Percentiles rank a stretch among this genome's conserved stretches.
These are phyloP conservation scores for Arthrobotrys sinensis DNA, from an alignment of 2,329 filamentous ascomycete species.

Conservation along the genomic window DNA sequence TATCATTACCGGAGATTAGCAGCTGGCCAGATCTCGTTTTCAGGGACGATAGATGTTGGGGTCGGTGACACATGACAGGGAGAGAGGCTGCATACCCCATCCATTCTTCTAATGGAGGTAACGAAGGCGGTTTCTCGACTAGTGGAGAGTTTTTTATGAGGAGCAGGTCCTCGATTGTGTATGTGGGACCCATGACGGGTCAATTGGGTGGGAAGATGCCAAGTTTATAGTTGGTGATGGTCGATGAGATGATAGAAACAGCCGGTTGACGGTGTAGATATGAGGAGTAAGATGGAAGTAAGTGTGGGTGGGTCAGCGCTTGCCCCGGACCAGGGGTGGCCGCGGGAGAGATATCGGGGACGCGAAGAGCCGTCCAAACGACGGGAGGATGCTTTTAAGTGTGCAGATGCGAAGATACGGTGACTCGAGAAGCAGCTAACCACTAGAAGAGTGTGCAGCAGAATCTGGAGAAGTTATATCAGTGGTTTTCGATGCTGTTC, in stretches of 20 bases:
- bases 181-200: conserved; percentile 65
- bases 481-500: conserved; percentile 23
- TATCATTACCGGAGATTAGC: conserved; percentile 28
- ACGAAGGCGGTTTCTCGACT: conserved; percentile 71
- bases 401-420: conserved; percentile 1
- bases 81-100: conserved; percentile 69
- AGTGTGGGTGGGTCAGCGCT: conserved; percentile 32
- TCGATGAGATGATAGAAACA: conserved; percentile 1
- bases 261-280: conserved; percentile 15
- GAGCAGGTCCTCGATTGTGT: conserved; percentile 71
- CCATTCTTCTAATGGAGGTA: conserved; percentile 74
- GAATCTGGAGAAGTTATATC: conserved; percentile 11
- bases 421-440: background rate
- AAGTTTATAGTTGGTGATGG: conserved; percentile 15
- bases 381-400: conserved; percentile 26
- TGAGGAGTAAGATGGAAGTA: conserved; percentile 12
- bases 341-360: conserved; percentile 34
- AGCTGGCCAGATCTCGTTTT: conserved; percentile 6
- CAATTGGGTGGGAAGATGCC: conserved; percentile 47
- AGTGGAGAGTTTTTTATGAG: conserved; percentile 71
- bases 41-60: background rate
- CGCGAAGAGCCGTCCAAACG: conserved; percentile 52
- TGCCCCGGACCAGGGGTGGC: conserved; percentile 32
- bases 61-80: background rate
- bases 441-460: background rate